Conservation (phyloP, 352 stramenopile genomes). For the Thraustotheca clavata region DNA sequence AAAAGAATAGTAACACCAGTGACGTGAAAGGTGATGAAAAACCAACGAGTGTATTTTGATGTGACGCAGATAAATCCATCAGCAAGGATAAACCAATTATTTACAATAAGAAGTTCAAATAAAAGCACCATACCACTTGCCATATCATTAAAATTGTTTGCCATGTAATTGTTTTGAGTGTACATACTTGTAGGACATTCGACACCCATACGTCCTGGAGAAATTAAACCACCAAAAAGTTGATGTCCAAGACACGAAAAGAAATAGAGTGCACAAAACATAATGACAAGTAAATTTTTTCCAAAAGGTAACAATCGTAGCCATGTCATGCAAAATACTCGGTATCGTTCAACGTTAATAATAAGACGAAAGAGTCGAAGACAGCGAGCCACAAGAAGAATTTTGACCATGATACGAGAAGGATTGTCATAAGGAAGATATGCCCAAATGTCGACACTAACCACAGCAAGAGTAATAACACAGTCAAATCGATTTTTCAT, state of each 20-base stretch:
- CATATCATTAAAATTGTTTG: conserved; percentile 79
- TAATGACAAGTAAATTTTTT: conserved; percentile 25
- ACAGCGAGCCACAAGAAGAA: conserved; percentile 50
- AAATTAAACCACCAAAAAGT: conserved; percentile 19
- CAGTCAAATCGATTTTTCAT: conserved; percentile 83
- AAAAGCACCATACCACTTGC: conserved; percentile 45
- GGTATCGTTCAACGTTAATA: conserved; percentile 21
- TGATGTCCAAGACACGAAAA: conserved; percentile 33
- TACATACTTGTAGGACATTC: conserved; percentile 5
- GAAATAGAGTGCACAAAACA: conserved; percentile 22
- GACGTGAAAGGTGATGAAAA: conserved; percentile 68
- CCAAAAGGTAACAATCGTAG: conserved; percentile 16
- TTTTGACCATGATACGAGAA: conserved; percentile 40
- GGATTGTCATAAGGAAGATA: conserved; percentile 24
- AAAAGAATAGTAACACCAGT: conserved; percentile 60
- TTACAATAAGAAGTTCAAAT: conserved; percentile 71
- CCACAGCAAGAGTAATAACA: conserved; percentile 55
- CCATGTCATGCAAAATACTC: conserved; percentile 22
- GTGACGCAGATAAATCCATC: conserved; percentile 50
- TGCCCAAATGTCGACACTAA: conserved; percentile 44
- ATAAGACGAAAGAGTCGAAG: conserved; percentile 26
- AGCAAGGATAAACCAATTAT: conserved; percentile 72
- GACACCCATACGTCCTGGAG: neutral
- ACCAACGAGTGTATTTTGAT: conserved; percentile 47
- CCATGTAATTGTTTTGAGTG: conserved; percentile 39